Evolutionary conservation across 805 yeast genomes (phyloP).

Genomic region (Teunomyces stri): DNA sequence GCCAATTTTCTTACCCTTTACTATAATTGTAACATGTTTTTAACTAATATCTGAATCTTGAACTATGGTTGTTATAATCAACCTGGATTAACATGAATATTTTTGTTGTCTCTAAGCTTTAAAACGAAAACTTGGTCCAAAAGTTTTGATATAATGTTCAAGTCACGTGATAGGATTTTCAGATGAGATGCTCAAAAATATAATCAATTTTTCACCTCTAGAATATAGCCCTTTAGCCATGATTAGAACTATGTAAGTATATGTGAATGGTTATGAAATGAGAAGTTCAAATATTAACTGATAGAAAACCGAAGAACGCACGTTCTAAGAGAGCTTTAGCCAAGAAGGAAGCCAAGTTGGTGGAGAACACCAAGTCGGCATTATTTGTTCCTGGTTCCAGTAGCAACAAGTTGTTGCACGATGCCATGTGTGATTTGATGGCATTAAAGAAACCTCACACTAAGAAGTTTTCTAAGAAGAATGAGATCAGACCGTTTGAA

Average conservation of each 20-base stretch:
- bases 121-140: no score
- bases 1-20: not conserved
- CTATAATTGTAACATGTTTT: no score
- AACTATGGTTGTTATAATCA: no score
- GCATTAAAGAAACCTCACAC: slow-evolving; percentile 89
- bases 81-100: no score
- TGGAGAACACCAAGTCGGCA: slow-evolving; percentile 87
- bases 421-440: slow-evolving; percentile 83
- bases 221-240: slow-evolving; percentile 11
- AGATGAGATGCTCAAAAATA: slow-evolving; percentile 4
- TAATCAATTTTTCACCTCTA: not conserved
- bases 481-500: slow-evolving; percentile 90
- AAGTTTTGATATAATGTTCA: not conserved
- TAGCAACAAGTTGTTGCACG: slow-evolving; percentile 75
- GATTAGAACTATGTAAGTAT: slow-evolving; percentile 40
- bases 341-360: slow-evolving; percentile 80
- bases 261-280: not conserved
- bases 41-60: not conserved
- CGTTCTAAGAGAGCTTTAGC: slow-evolving; percentile 94
- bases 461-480: slow-evolving; percentile 84
- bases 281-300: slow-evolving; percentile 13
- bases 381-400: slow-evolving; percentile 89
- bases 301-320: slow-evolving; percentile 84
- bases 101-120: no score
- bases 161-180: not conserved